These are phyloP conservation scores for Tranzscheliella williamsii DNA, from an alignment of 1,284 basidiomycete genomes.

Conservation along the genomic window DNA sequence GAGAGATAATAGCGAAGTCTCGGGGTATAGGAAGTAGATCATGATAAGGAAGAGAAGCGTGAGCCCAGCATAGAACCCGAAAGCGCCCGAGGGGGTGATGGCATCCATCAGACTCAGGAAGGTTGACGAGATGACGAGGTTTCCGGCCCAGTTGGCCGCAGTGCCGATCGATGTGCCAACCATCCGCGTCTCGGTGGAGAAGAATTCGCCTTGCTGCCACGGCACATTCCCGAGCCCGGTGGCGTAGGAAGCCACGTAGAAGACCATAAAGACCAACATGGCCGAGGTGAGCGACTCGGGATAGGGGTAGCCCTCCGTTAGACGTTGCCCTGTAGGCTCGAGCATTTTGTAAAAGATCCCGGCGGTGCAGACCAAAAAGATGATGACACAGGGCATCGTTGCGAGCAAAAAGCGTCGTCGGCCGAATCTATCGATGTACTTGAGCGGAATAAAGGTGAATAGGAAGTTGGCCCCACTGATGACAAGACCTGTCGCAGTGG, in stretches of 20 bases:
- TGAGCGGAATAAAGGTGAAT: slow-evolving; percentile 77
- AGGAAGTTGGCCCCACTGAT: slow-evolving; percentile 66
- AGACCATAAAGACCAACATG: slow-evolving; percentile 77
- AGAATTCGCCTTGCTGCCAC: slow-evolving; percentile 85
- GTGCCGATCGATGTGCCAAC: slow-evolving; percentile 74
- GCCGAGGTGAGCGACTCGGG: slow-evolving; percentile 70
- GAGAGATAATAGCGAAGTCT: slow-evolving; percentile 68
- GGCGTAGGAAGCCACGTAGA: slow-evolving; percentile 81
- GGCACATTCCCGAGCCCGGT: slow-evolving; percentile 71
- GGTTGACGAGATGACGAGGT: slow-evolving; percentile 75
- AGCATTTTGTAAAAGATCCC: slow-evolving; percentile 77
- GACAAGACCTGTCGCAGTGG: slow-evolving; percentile 56
- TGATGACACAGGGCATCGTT: slow-evolving; percentile 76
- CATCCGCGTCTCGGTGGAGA: slow-evolving; percentile 71
- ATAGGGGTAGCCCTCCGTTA: slow-evolving; percentile 71
- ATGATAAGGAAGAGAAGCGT: slow-evolving; percentile 74
- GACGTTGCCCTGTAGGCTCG: slow-evolving; percentile 68
- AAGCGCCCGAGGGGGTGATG: slow-evolving; percentile 70
- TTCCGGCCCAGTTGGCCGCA: slow-evolving; percentile 77
- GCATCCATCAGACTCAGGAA: slow-evolving; percentile 76
- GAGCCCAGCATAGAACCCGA: slow-evolving; percentile 75
- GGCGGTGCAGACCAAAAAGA: slow-evolving; percentile 72
- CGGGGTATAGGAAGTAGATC: slow-evolving; percentile 65
- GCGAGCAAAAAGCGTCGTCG: slow-evolving; percentile 75
- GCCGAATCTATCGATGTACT: slow-evolving; percentile 76